Evolutionary conservation across 2,329 filamentous ascomycete species (phyloP).

Genomic region (Aspergillus japonicus): DNA sequence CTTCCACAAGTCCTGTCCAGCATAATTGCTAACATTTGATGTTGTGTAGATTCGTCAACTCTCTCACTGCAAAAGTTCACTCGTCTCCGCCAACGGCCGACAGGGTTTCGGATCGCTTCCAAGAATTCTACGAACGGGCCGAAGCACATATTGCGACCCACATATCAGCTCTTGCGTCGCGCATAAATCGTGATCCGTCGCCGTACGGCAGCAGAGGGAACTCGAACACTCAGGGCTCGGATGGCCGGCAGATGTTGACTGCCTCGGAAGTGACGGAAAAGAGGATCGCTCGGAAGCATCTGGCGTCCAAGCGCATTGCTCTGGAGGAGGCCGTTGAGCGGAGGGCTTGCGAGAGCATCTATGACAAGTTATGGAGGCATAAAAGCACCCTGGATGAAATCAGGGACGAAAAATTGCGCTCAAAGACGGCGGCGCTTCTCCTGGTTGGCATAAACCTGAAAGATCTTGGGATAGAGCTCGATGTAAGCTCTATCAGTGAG

Average conservation of each 20-base stretch:
- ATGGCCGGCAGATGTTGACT: conserved; percentile 84
- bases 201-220: conserved; percentile 56
- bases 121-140: conserved; percentile 86
- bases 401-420: conserved; percentile 88
- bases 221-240: conserved; percentile 48
- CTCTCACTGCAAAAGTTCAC: conserved; percentile 81
- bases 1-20: too few species aligned
- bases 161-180: conserved; percentile 73
- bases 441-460: conserved; percentile 87
- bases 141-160: conserved; percentile 83
- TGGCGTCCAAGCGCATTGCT: conserved; percentile 73
- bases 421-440: conserved; percentile 84
- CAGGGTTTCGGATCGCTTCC: conserved; percentile 79
- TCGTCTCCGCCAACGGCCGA: conserved; percentile 80
- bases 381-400: conserved; percentile 90
- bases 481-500: conserved; percentile 53
- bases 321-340: conserved; percentile 91
- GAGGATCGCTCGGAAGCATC: conserved; percentile 71
- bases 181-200: conserved; percentile 67
- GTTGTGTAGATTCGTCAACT: conserved; percentile 75
- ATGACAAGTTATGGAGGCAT: conserved; percentile 86
- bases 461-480: conserved; percentile 78
- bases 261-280: conserved; percentile 76
- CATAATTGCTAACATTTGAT: conserved; percentile 7
- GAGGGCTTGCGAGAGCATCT: conserved; percentile 79